Evolutionary conservation across 2,329 filamentous ascomycete genomes (phyloP).

Genomic region (Didymella pinodella): DNA sequence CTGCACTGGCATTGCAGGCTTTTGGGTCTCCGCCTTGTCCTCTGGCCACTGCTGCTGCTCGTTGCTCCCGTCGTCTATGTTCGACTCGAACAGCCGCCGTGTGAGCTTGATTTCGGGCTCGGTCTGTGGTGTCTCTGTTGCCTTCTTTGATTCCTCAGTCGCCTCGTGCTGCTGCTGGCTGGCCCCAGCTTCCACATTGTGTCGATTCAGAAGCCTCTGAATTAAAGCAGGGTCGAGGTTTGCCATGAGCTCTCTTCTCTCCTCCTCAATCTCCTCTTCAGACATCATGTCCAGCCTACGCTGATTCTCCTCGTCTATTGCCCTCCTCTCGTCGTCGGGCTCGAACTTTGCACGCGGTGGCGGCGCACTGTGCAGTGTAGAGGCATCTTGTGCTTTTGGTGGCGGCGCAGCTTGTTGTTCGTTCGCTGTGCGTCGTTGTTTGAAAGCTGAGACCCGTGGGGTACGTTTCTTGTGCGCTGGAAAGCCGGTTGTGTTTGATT

Average conservation of each 20-base stretch:
- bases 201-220: conserved; percentile 76
- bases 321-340: conserved; percentile 66
- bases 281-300: conserved; percentile 80
- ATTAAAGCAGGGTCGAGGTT: conserved; percentile 78
- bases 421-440: conserved; percentile 65
- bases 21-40: conserved; percentile 2
- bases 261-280: conserved; percentile 78
- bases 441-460: conserved; percentile 75
- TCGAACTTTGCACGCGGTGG: conserved; percentile 28
- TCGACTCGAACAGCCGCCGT: conserved; percentile 8
- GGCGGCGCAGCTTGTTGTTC: conserved; percentile 27
- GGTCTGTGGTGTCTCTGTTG: conserved; percentile 21
- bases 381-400: conserved; percentile 27
- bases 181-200: conserved; percentile 74
- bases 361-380: conserved; percentile 20
- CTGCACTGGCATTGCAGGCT: background rate
- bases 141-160: conserved; percentile 7
- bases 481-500: conserved; percentile 72
- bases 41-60: conserved; percentile 24
- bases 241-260: conserved; percentile 80
- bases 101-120: conserved; percentile 1
- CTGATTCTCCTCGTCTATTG: conserved; percentile 85
- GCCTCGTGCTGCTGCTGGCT: conserved; percentile 51
- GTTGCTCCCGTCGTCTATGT: conserved; percentile 16
- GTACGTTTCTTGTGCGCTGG: conserved; percentile 85